Evolutionary conservation across 202 grass and related monocot species (phyloP).

Genomic region (Schoenoplectus tabernaemontani): DNA sequence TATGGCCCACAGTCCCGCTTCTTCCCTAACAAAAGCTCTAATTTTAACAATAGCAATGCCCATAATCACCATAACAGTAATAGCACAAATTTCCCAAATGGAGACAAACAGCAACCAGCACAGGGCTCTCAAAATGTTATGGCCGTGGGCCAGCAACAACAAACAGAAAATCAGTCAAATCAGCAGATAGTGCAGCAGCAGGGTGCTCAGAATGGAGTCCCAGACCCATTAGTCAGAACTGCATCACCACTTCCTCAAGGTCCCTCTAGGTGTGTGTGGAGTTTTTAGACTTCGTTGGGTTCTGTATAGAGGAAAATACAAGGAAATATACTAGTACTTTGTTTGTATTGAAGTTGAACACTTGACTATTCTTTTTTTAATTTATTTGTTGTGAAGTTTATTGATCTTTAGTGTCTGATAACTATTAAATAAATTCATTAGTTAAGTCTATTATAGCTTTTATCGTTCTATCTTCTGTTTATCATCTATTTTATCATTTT

Average conservation of each 20-base stretch:
- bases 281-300: constrained; percentile 82
- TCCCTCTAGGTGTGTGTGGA: constrained; percentile 98
- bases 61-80: constrained; percentile 14
- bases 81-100: not conserved
- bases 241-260: constrained; percentile 91
- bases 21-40: constrained; percentile 57
- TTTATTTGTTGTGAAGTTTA: constrained; percentile 13
- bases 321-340: constrained; percentile 37
- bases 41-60: constrained; percentile 24
- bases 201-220: constrained; percentile 51
- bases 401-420: not conserved
- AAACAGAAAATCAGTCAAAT: constrained; percentile 38
- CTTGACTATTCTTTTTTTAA: constrained; percentile 17
- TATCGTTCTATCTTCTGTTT: not conserved
- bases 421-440: constrained; percentile 13
- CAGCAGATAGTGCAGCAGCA: constrained; percentile 41
- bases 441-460: not conserved
- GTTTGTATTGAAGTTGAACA: constrained; percentile 27
- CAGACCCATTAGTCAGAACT: constrained; percentile 51
- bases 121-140: constrained; percentile 36
- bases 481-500: not conserved
- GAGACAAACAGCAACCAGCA: constrained; percentile 39
- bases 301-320: constrained; percentile 33
- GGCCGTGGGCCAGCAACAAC: constrained; percentile 42
- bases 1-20: constrained; percentile 58